A percentile compares a stretch with the other conserved stretches of the same genome.
These are phyloP conservation scores for Pseudogymnoascus sp. DNA, from an alignment of 2,329 filamentous ascomycete genomes.

Conservation along the genomic window DNA sequence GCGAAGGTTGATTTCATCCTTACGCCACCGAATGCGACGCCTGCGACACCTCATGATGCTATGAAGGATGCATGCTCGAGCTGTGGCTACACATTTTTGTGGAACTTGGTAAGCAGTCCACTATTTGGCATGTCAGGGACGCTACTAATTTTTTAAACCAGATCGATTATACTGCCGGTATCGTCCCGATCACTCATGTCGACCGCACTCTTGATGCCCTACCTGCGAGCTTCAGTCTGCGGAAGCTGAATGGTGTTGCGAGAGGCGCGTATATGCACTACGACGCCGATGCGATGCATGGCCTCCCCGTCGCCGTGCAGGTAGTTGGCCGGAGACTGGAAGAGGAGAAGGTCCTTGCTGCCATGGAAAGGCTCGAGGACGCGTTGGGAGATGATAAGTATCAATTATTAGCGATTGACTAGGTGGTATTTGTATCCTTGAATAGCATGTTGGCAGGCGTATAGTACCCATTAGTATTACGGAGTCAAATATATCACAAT, in stretches of 20 bases:
- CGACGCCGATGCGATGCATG: conserved; percentile 73
- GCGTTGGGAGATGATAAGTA: conserved; percentile 55
- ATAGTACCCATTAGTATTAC: not conserved
- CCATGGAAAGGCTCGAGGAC: conserved; percentile 72
- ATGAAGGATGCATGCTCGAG: conserved; percentile 81
- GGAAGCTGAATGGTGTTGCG: conserved; percentile 68
- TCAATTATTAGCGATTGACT: conserved; percentile 36
- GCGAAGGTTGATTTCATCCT: conserved; percentile 69
- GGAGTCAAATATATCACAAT: not conserved
- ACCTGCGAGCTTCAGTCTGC: conserved; percentile 50
- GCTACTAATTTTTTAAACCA: conserved; percentile 26
- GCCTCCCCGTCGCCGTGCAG: conserved; percentile 79
- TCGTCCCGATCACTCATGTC: conserved; percentile 80
- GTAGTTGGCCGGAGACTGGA: conserved; percentile 71
- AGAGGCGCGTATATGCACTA: conserved; percentile 80
- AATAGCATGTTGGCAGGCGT: not conserved
- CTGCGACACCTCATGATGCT: conserved; percentile 75
- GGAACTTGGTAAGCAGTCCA: conserved; percentile 61
- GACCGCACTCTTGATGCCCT: conserved; percentile 60
- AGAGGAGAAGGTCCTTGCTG: conserved; percentile 77
- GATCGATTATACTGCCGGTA: conserved; percentile 78
- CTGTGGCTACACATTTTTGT: conserved; percentile 90
- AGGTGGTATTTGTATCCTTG: not conserved
- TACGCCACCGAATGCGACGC: conserved; percentile 80
- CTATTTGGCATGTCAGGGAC: not conserved